Conservation (phyloP, 371 early-diverging fungal species). For the Pancytospora philotis region DNA sequence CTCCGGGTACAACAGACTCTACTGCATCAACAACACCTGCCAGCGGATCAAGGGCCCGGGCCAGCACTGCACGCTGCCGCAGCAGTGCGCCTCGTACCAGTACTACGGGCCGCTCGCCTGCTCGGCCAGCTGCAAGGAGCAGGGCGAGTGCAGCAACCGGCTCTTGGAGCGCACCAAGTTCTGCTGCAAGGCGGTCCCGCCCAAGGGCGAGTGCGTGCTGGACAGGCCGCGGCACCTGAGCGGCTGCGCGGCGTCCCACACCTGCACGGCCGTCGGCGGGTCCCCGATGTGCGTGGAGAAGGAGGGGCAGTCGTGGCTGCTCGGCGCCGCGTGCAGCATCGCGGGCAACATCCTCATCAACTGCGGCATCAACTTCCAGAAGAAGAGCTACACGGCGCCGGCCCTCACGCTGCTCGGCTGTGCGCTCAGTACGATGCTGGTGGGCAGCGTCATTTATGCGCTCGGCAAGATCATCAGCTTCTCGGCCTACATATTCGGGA, state of each 20-base stretch:
- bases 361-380: slow-evolving; percentile 73
- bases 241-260: slow-evolving; percentile 55
- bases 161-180: slow-evolving; percentile 20
- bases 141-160: slow-evolving; percentile 32
- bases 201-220: slow-evolving; percentile 47
- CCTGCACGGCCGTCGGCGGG: slow-evolving; percentile 48
- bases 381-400: slow-evolving; percentile 64
- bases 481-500: slow-evolving; percentile 69
- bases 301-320: slow-evolving; percentile 50
- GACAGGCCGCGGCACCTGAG: slow-evolving; percentile 51
- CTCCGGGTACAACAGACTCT: slow-evolving; percentile 54
- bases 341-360: slow-evolving; percentile 67
- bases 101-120: slow-evolving; percentile 60
- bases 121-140: slow-evolving; percentile 49
- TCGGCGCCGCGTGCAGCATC: slow-evolving; percentile 66
- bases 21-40: slow-evolving; percentile 58
- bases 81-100: slow-evolving; percentile 59
- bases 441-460: slow-evolving; percentile 65
- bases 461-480: slow-evolving; percentile 68
- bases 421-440: slow-evolving; percentile 45
- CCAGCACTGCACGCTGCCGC: slow-evolving; percentile 45
- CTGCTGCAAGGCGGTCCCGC: slow-evolving; percentile 59
- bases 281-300: slow-evolving; percentile 51
- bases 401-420: slow-evolving; percentile 23
- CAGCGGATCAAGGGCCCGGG: slow-evolving; percentile 51